Conservation (phyloP, 179 eudicot genomes). For the Camellia oleifera region DNA sequence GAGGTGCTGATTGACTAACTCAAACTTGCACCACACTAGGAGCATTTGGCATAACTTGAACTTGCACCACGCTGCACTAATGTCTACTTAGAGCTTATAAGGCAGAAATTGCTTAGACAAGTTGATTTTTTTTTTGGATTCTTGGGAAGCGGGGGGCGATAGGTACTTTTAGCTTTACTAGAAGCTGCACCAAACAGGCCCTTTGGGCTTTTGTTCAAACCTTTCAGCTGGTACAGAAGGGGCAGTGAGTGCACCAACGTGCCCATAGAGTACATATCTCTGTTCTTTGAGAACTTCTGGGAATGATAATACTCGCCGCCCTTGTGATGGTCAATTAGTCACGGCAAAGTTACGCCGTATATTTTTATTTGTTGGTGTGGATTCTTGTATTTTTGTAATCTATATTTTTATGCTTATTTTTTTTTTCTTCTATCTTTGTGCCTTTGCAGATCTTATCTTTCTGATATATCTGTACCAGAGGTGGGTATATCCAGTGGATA, state of each 20-base stretch:
- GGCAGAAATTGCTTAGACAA: too few relatives aligned
- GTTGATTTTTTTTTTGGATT: too few relatives aligned
- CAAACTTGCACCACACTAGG: too few relatives aligned
- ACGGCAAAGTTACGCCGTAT: not conserved
- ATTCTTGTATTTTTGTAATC: not conserved
- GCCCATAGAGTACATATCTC: not conserved
- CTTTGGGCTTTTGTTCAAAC: not conserved
- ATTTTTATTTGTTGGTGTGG: not conserved
- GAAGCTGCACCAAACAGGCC: not conserved
- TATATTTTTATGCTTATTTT: not conserved
- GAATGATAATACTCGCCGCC: not conserved
- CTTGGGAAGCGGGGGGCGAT: too few relatives aligned
- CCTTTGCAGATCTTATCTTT: slow-evolving; percentile 81
- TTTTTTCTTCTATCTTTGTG: slow-evolving; percentile 6
- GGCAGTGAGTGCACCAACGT: not conserved
- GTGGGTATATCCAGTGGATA: slow-evolving; percentile 93
- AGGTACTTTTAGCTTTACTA: not conserved
- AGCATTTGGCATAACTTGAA: too few relatives aligned
- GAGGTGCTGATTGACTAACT: too few relatives aligned
- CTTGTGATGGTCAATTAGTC: not conserved
- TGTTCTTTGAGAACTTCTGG: not conserved
- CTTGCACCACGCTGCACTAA: too few relatives aligned
- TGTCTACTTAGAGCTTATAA: too few relatives aligned
- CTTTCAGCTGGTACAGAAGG: not conserved
- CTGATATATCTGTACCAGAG: slow-evolving; percentile 87